phyloP scores from a whole-genome alignment of 176 grass and related monocot genomes.

The Zizania latifolia region DNA sequence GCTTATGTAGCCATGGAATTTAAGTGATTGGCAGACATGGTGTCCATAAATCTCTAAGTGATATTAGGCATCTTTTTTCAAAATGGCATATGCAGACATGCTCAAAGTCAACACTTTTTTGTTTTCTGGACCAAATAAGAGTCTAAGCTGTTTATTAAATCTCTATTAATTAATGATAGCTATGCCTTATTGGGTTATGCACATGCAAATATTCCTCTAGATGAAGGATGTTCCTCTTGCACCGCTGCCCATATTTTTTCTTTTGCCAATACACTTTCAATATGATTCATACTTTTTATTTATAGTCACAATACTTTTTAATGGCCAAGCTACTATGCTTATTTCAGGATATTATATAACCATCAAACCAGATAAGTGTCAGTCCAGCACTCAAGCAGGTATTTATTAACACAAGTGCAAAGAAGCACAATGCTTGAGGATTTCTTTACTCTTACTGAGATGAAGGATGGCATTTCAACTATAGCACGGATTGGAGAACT shows the following conservation, averaged over 20 bases:
- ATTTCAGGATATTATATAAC: conserved; percentile 10
- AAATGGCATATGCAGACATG: background rate
- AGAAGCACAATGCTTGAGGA: conserved; percentile 42
- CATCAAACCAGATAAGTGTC: background rate
- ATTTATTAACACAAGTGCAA: background rate
- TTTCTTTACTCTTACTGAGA: conserved; percentile 74
- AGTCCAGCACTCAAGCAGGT: background rate
- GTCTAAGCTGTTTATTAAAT: background rate
- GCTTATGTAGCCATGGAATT: background rate
- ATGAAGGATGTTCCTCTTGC: background rate
- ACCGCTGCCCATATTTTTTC: background rate
- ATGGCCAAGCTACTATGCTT: background rate
- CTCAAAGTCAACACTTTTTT: background rate
- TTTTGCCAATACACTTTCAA: background rate
- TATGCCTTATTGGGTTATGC: background rate
- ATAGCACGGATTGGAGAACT: conserved; percentile 42
- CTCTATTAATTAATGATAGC: background rate
- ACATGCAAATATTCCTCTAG: background rate
- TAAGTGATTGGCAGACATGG: background rate
- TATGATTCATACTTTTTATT: background rate
- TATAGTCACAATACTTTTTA: background rate
- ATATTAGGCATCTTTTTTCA: background rate
- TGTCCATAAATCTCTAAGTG: background rate
- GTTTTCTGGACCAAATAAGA: background rate
- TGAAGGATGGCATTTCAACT: conserved; percentile 63